Evolutionary conservation across 106 monocot genomes (phyloP).

Genomic region (Narthecium ossifragum): DNA sequence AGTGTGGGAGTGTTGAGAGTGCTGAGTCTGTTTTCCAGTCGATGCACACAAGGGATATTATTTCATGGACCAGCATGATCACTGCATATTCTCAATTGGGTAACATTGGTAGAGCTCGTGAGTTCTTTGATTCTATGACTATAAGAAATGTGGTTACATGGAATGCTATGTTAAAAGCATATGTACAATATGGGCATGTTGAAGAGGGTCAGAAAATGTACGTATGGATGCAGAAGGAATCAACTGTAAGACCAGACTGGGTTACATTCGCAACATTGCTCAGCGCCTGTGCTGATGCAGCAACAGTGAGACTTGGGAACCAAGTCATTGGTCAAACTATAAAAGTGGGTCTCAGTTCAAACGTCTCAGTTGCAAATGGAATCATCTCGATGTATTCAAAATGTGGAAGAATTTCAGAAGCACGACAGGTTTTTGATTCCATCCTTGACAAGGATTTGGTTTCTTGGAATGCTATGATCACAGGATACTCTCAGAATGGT

Average conservation of each 20-base stretch:
- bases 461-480: constrained; percentile 90
- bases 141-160: constrained; percentile 70
- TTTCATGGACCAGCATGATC: constrained; percentile 93
- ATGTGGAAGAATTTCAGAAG: constrained; percentile 74
- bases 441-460: constrained; percentile 68
- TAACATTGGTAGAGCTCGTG: constrained; percentile 40
- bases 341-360: constrained; percentile 41
- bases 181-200: constrained; percentile 48
- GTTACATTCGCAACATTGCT: constrained; percentile 66
- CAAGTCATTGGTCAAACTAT: constrained; percentile 50
- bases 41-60: constrained; percentile 59
- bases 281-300: constrained; percentile 65
- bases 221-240: constrained; percentile 47
- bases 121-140: constrained; percentile 54
- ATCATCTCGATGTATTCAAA: constrained; percentile 78
- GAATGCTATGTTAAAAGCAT: constrained; percentile 75
- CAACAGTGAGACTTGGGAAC: constrained; percentile 45
- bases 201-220: constrained; percentile 75
- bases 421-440: constrained; percentile 51
- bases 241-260: constrained; percentile 65
- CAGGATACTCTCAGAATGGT: constrained; percentile 90
- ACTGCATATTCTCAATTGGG: constrained; percentile 73
- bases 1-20: constrained; percentile 42
- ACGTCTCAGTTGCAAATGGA: constrained; percentile 60
- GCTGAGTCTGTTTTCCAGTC: constrained; percentile 54